Base-by-base conservation (phyloP, 768 basidiomycete genomes). In the Suillus hirtellus region DNA sequence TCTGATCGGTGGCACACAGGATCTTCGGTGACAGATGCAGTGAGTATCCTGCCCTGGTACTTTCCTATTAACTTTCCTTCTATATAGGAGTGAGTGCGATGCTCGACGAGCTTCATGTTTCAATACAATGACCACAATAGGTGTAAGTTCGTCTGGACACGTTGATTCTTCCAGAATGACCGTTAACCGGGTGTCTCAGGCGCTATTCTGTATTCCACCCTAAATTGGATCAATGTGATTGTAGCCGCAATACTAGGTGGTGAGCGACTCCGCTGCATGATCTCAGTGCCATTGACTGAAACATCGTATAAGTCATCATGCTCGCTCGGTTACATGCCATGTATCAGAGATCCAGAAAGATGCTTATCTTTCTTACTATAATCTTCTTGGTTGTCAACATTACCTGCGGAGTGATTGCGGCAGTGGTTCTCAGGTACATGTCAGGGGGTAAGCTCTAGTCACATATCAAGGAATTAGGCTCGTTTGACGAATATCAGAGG, bases 31-130 rank as follows among this genome's bases (percentile, higher is more conserved):
- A 54, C 53, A 37, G 53, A 54, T 54, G 19, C 35, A 37, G 53
- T 54, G 35, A 21, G 53, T 37, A 54, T 21, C 35, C 19, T 54
- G 6, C 7, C n/a, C 35, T 37, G 6, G 4, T 21, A 35, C 11
- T 7, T n/a, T 54, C 3, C 53, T 19, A 54, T n/a, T 54, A 35
- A 54, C 35, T 21, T n/a, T 37, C 6, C 12, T 37, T 19, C 5
- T 54, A 17, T 35, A 12, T 21, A 54, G 53, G 34, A 31, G 53
- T 54, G 53, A 54, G 53, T 54, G 24, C 24, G 34, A 54, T 35
- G 34, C 19, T 34, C 4, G 17, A n/a, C 19, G 10, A 35, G 5
- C 19, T 53, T 34, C 31, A n/a, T 53, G 19, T 19, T 5, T 24
- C 31, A 7, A n/a, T 53, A 53, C 19, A 12, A 35, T 35, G 34